Evolutionary conservation across 345 rosid genomes (phyloP).

Genomic region (Bruguiera sexangula): DNA sequence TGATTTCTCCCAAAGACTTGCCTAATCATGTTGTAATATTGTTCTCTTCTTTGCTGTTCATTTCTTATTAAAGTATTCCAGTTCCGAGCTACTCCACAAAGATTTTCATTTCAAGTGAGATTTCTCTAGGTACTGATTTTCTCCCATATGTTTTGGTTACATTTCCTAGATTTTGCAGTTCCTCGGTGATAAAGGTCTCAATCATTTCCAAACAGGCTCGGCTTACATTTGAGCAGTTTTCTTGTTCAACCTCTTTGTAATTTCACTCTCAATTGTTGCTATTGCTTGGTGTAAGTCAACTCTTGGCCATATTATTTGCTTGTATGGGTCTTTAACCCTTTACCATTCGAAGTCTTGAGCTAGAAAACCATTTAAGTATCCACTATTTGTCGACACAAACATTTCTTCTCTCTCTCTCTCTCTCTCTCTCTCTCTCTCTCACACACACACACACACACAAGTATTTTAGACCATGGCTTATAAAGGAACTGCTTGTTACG

Average conservation of each 20-base stretch:
- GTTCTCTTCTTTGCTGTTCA: neutral
- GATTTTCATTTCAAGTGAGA: neutral
- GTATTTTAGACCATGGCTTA: too few relatives aligned
- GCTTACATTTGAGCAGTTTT: neutral
- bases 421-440: neutral
- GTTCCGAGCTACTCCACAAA: neutral
- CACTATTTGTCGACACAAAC: too few relatives aligned
- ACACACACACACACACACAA: too few relatives aligned
- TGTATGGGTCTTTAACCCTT: neutral
- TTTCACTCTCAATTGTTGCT: neutral
- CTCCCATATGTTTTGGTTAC: neutral
- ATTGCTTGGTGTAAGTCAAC: neutral
- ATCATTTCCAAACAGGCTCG: slow-evolving; percentile 15
- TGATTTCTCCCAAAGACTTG: too few relatives aligned
- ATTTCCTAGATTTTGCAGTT: slow-evolving; percentile 55
- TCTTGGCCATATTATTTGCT: neutral
- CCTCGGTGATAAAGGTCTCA: slow-evolving; percentile 57
- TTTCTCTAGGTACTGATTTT: neutral
- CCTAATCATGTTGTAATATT: neutral
- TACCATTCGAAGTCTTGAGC: neutral
- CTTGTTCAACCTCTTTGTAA: neutral
- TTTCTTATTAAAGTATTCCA: neutral
- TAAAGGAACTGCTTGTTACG: too few relatives aligned
- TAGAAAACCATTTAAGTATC: too few relatives aligned
- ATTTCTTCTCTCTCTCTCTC: neutral